These are phyloP conservation scores for Macadamia tetraphylla DNA, from an alignment of 164 flowering plant species.

Conservation along the genomic window DNA sequence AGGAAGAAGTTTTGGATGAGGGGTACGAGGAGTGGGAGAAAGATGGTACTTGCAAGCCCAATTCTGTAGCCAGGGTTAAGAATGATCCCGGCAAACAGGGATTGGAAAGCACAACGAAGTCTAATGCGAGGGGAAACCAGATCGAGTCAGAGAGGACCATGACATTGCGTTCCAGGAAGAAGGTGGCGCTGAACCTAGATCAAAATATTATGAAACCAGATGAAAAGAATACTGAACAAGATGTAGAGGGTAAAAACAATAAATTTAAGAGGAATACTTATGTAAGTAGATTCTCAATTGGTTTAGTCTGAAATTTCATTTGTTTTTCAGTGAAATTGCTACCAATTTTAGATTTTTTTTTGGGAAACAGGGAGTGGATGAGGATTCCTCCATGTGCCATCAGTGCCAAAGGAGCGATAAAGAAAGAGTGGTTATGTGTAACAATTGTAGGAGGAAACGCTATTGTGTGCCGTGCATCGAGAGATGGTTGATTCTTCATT, in stretches of 20 bases:
- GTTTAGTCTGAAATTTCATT: background rate
- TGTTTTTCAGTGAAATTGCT: background rate
- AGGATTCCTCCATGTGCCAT: slow-evolving; percentile 47
- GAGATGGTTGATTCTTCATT: slow-evolving; percentile 29
- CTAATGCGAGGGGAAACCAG: background rate
- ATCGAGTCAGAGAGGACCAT: background rate
- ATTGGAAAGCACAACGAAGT: background rate
- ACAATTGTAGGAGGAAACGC: slow-evolving; percentile 35
- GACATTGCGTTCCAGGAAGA: background rate
- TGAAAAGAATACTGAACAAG: too few species aligned
- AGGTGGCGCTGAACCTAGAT: background rate
- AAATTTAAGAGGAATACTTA: background rate
- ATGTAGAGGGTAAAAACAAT: background rate
- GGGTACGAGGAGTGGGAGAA: background rate
- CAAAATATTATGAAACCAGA: too few species aligned
- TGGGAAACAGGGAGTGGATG: slow-evolving; percentile 13
- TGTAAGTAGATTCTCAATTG: background rate
- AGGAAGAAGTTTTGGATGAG: background rate
- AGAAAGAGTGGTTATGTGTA: slow-evolving; percentile 44
- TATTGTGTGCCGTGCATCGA: slow-evolving; percentile 37
- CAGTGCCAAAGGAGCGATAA: slow-evolving; percentile 64
- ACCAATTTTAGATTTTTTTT: background rate
- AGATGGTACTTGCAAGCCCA: background rate
- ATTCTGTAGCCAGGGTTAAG: background rate
- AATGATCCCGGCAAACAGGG: background rate